Percentiles rank a stretch among this genome's conserved stretches.
These are phyloP conservation scores for Lepidium sativum DNA, from an alignment of 345 rosid species.

Conservation along the genomic window DNA sequence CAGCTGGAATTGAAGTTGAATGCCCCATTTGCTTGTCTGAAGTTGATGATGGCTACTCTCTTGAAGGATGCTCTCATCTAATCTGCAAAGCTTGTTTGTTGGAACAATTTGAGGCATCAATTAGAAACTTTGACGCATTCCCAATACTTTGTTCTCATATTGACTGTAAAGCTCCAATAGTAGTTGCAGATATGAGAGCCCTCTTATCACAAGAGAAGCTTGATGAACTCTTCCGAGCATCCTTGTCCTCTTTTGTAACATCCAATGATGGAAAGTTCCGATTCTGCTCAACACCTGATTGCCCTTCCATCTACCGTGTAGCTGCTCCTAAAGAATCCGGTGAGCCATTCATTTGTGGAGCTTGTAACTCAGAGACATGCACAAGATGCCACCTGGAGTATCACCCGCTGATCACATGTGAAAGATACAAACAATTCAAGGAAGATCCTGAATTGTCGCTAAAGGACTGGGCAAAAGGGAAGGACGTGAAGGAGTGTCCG, in stretches of 20 bases:
- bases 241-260: conserved; percentile 54
- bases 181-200: conserved; percentile 50
- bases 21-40: conserved; percentile 87
- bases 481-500: conserved; percentile 67
- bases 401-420: conserved; percentile 65
- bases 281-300: conserved; percentile 89
- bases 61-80: conserved; percentile 63
- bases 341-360: conserved; percentile 66
- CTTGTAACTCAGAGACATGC: conserved; percentile 66
- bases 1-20: conserved; percentile 24
- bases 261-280: conserved; percentile 52
- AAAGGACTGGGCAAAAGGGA: conserved; percentile 72
- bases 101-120: conserved; percentile 70
- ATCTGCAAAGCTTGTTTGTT: conserved; percentile 70
- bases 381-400: conserved; percentile 68
- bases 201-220: conserved; percentile 53
- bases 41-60: conserved; percentile 67
- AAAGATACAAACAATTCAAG: conserved; percentile 57
- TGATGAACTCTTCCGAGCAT: conserved; percentile 77
- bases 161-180: conserved; percentile 44
- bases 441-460: conserved; percentile 75
- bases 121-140: conserved; percentile 56
- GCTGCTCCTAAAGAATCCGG: conserved; percentile 27
- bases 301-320: conserved; percentile 64
- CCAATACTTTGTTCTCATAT: conserved; percentile 48